Percentiles rank a stretch among this genome's conserved stretches.
Evolutionary conservation across 768 basidiomycete genomes (phyloP).

Genomic region (Pisolithus marmoratus): DNA sequence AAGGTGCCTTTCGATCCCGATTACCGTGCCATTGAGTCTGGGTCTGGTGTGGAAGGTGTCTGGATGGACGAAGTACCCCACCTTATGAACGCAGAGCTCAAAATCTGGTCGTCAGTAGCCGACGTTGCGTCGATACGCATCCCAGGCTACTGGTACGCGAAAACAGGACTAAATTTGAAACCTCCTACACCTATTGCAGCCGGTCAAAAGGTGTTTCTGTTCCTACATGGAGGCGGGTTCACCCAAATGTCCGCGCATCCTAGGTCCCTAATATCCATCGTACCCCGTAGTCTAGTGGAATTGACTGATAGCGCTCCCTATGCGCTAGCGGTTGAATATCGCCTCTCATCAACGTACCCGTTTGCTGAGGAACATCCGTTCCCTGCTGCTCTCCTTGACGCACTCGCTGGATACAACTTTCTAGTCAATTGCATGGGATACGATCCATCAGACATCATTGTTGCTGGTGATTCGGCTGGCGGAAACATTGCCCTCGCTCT

Average conservation of each 20-base stretch:
- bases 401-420: slow-evolving; percentile 29
- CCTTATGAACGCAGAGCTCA: slow-evolving; percentile 22
- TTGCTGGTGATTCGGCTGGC: slow-evolving; percentile 37
- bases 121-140: slow-evolving; percentile 18
- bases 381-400: slow-evolving; percentile 35
- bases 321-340: slow-evolving; percentile 24
- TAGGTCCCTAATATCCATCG: background rate
- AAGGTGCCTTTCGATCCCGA: background rate
- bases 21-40: background rate
- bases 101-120: slow-evolving; percentile 5
- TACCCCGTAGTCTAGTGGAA: background rate
- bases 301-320: slow-evolving; percentile 5
- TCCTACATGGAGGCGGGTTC: slow-evolving; percentile 2
- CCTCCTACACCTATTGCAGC: background rate
- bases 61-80: slow-evolving; percentile 25
- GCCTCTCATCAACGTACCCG: slow-evolving; percentile 23
- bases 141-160: slow-evolving; percentile 24
- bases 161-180: slow-evolving; percentile 1
- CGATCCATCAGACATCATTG: slow-evolving; percentile 24
- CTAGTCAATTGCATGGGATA: slow-evolving; percentile 27
- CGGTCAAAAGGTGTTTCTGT: background rate
- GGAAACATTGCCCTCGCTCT: slow-evolving; percentile 29
- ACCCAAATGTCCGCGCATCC: background rate
- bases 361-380: slow-evolving; percentile 21
- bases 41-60: slow-evolving; percentile 6